Evolutionary conservation across 1,284 basidiomycete species (phyloP).

Genomic region (Cryptococcus sp.): DNA sequence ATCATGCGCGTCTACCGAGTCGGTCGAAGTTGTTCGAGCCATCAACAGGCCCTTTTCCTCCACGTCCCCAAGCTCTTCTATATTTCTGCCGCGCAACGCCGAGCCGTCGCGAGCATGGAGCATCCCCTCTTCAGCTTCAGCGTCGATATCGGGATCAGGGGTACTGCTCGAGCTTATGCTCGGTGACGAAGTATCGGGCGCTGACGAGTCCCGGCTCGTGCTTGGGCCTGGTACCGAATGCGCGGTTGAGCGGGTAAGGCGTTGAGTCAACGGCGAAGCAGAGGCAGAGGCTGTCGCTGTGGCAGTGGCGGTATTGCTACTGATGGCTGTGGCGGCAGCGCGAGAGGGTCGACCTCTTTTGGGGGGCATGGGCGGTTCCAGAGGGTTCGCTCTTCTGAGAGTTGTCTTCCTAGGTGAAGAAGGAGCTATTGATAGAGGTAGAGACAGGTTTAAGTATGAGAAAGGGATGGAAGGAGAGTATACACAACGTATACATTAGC

Average conservation of each 20-base stretch:
- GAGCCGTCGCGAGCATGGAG: constrained; percentile 20
- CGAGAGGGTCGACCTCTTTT: not conserved
- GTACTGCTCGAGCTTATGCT: constrained; percentile 4
- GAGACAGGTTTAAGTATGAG: too few relatives aligned
- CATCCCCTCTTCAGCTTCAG: constrained; percentile 15
- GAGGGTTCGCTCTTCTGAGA: too few relatives aligned
- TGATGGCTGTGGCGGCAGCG: not conserved
- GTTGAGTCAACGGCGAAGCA: not conserved
- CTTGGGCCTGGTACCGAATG: not conserved
- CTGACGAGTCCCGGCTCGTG: not conserved
- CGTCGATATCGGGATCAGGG: not conserved
- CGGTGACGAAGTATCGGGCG: not conserved
- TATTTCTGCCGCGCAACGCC: constrained; percentile 33
- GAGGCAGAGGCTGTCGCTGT: not conserved
- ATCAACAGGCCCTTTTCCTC: constrained; percentile 47
- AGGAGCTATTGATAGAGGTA: too few relatives aligned
- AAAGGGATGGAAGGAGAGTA: too few relatives aligned
- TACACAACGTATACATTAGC: too few relatives aligned
- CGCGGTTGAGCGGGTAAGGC: too few relatives aligned
- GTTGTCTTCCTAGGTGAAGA: too few relatives aligned
- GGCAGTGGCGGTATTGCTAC: not conserved
- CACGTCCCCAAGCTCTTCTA: constrained; percentile 43
- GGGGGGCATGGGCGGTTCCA: too few relatives aligned
- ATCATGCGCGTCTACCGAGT: not conserved
- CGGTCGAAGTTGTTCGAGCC: constrained; percentile 9